Percentiles rank a stretch among this genome's conserved stretches.
Conservation (phyloP, 2,329 filamentous ascomycete genomes). For the Phyllosticta ampelicida region DNA sequence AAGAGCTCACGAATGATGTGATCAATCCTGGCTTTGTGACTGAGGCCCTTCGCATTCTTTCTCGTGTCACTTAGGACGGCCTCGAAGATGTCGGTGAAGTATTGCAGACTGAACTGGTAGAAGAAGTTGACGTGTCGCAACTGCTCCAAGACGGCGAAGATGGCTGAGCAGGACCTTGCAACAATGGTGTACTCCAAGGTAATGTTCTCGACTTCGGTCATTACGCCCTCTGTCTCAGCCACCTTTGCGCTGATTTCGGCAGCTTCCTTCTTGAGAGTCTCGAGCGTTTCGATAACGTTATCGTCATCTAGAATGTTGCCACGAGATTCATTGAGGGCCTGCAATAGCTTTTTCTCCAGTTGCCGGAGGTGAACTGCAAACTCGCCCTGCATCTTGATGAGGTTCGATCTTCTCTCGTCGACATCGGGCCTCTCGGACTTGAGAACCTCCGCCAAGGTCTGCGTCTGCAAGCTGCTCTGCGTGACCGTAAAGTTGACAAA, state of each 20-base stretch:
- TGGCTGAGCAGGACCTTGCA: conserved; percentile 88
- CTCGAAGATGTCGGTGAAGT: conserved; percentile 97
- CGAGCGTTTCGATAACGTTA: conserved; percentile 93
- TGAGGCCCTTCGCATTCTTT: conserved; percentile 56
- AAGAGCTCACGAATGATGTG: conserved; percentile 89
- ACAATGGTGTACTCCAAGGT: conserved; percentile 91
- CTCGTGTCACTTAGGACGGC: conserved; percentile 75
- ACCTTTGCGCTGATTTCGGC: conserved; percentile 95
- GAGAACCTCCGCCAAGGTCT: conserved; percentile 92
- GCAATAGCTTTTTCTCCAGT: conserved; percentile 84
- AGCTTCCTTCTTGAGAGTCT: conserved; percentile 95
- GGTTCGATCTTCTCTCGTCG: conserved; percentile 87
- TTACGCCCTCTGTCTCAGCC: conserved; percentile 90
- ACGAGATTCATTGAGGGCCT: conserved; percentile 92
- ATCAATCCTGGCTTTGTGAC: conserved; percentile 71
- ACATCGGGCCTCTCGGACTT: conserved; percentile 97
- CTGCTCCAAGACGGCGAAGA: conserved; percentile 94
- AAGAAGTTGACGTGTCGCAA: conserved; percentile 98
- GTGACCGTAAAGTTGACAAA: conserved; percentile 99
- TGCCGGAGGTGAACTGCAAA: conserved; percentile 97
- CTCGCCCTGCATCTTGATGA: conserved; percentile 97
- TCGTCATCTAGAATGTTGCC: conserved; percentile 98
- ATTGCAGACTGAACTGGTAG: conserved; percentile 97
- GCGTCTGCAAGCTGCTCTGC: conserved; percentile 95
- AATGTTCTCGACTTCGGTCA: conserved; percentile 94